These are phyloP conservation scores for Dillenia turbinata DNA, from an alignment of 164 flowering plant genomes.

Conservation along the genomic window DNA sequence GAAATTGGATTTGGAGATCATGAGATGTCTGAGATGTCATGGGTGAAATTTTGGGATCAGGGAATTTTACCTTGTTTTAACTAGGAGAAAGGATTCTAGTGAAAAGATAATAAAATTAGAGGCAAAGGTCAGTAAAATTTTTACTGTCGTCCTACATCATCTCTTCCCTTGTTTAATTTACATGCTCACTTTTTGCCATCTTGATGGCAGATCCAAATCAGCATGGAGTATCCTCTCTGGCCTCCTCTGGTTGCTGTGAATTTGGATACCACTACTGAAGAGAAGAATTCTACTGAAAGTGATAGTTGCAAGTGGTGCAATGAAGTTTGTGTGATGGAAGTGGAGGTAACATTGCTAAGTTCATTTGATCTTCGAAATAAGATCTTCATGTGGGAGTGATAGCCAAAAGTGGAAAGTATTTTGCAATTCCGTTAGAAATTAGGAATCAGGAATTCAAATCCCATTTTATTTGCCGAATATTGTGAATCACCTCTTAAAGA, in stretches of 20 bases:
- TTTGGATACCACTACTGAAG: conserved; percentile 27
- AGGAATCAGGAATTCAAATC: too few species aligned
- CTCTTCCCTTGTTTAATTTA: conserved; percentile 4
- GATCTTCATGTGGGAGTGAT: too few species aligned
- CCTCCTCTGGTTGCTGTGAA: conserved; percentile 69
- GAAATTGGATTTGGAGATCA: conserved; percentile 11
- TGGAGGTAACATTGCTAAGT: conserved; percentile 51
- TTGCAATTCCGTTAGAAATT: too few species aligned
- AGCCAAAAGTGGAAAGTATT: too few species aligned
- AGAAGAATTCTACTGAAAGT: conserved; percentile 18
- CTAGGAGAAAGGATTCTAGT: conserved; percentile 28
- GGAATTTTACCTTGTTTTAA: conserved; percentile 61
- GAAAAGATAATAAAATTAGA: conserved; percentile 45
- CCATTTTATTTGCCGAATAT: too few species aligned
- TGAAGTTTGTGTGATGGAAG: conserved; percentile 90
- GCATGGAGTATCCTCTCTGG: conserved; percentile 91
- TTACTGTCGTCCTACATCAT: background rate
- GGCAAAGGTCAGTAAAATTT: conserved; percentile 57
- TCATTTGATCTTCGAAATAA: too few species aligned
- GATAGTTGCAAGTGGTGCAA: conserved; percentile 49
- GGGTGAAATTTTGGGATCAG: conserved; percentile 56
- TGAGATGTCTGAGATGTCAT: conserved; percentile 29
- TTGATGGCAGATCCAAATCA: conserved; percentile 66
- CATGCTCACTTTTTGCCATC: background rate
- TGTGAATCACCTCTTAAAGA: too few species aligned